Percentiles rank a stretch among this genome's conserved stretches.
Evolutionary conservation across 306 rosid species (phyloP).

Genomic region (Lathyrus tuberosus): DNA sequence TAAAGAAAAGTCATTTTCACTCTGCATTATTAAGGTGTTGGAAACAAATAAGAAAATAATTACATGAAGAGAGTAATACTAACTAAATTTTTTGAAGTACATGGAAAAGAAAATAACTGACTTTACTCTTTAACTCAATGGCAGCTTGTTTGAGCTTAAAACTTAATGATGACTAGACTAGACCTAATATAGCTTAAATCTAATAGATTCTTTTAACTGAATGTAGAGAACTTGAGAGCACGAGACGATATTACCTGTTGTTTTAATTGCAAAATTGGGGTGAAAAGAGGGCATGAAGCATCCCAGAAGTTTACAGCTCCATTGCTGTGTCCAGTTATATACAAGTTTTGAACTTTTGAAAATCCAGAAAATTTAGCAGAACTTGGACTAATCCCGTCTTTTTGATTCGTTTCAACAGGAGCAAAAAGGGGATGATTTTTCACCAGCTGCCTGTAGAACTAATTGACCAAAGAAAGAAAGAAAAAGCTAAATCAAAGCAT

Average conservation of each 20-base stretch:
- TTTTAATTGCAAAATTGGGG: conserved; percentile 67
- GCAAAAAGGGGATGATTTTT: conserved; percentile 62
- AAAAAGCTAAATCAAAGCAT: conserved; percentile 26
- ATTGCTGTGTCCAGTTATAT: conserved; percentile 86
- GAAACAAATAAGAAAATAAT: conserved; percentile 22
- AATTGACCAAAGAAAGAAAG: conserved; percentile 35
- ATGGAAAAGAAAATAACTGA: conserved; percentile 3
- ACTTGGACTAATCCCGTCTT: conserved; percentile 52
- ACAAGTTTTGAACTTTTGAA: conserved; percentile 71
- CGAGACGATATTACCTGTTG: conserved; percentile 64
- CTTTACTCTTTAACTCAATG: not conserved
- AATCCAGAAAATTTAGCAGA: conserved; percentile 71
- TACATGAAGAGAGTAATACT: conserved; percentile 9
- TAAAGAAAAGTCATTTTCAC: conserved; percentile 78
- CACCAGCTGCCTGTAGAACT: conserved; percentile 66
- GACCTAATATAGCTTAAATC: not conserved
- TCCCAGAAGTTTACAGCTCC: conserved; percentile 90
- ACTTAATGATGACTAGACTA: conserved; percentile 6
- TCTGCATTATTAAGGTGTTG: conserved; percentile 51
- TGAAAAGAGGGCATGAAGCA: conserved; percentile 68
- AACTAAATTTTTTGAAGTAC: not conserved
- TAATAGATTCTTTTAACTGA: conserved; percentile 2
- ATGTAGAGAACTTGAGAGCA: conserved; percentile 22
- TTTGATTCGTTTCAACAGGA: conserved; percentile 57
- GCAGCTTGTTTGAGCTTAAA: conserved; percentile 21